Evolutionary conservation across 1,284 basidiomycete genomes (phyloP).

Genomic region (Cutaneotrichosporon sp.): DNA sequence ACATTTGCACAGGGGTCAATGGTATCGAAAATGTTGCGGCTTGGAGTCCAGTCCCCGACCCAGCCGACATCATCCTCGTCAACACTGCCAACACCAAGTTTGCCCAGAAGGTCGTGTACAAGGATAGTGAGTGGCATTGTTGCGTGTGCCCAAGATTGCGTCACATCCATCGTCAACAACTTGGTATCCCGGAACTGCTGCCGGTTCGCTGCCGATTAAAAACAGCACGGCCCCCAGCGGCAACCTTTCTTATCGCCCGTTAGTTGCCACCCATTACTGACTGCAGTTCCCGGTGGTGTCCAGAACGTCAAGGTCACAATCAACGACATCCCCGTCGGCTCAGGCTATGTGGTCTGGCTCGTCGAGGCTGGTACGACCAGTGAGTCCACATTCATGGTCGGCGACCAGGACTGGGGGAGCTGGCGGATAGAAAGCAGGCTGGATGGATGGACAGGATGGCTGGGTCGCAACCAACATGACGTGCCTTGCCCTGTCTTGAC

Average conservation of each 20-base stretch:
- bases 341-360: slow-evolving; percentile 18
- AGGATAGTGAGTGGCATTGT: slow-evolving; percentile 9
- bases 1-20: slow-evolving; percentile 21
- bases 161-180: background rate
- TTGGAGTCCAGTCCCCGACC: slow-evolving; percentile 19
- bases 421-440: background rate
- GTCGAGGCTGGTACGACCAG: slow-evolving; percentile 13
- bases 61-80: slow-evolving; percentile 18
- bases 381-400: slow-evolving; percentile 8
- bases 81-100: slow-evolving; percentile 14
- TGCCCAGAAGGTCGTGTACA: background rate
- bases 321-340: slow-evolving; percentile 14
- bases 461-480: background rate
- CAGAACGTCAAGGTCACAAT: slow-evolving; percentile 11
- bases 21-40: slow-evolving; percentile 22
- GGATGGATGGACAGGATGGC: background rate
- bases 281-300: slow-evolving; percentile 16
- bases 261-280: background rate
- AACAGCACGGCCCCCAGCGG: background rate
- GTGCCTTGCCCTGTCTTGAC: background rate
- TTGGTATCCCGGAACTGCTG: background rate
- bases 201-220: background rate
- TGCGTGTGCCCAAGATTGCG: background rate
- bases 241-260: background rate
- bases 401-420: background rate